These are phyloP conservation scores for Leccinellum rugosiceps DNA, from an alignment of 768 basidiomycete genomes.

Conservation along the genomic window DNA sequence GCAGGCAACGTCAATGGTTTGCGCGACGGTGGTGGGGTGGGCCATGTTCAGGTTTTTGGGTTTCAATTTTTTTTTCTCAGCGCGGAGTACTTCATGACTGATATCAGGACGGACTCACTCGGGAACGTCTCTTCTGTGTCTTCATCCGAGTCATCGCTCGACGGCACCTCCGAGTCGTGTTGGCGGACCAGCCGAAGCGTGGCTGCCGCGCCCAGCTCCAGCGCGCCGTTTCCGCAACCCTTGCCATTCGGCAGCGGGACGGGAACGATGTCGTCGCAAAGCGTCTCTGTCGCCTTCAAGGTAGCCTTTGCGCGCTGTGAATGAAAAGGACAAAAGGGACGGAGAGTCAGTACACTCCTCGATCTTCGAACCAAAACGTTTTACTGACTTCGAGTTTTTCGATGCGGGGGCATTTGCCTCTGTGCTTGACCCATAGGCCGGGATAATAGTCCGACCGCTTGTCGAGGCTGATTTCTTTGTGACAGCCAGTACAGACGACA, in stretches of 20 bases:
- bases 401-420: slow-evolving; percentile 25
- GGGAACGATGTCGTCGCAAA: background rate
- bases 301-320: slow-evolving; percentile 14
- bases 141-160: slow-evolving; percentile 20
- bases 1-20: background rate
- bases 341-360: slow-evolving; percentile 9
- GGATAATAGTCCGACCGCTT: slow-evolving; percentile 35
- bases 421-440: slow-evolving; percentile 35
- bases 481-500: slow-evolving; percentile 30
- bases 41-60: background rate
- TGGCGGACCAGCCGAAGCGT: background rate
- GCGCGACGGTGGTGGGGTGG: background rate
- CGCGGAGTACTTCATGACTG: background rate
- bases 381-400: slow-evolving; percentile 26
- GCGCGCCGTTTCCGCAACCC: slow-evolving; percentile 3
- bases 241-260: background rate
- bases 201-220: background rate
- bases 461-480: slow-evolving; percentile 32
- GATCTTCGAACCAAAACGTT: background rate
- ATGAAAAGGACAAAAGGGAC: background rate
- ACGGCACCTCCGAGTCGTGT: slow-evolving; percentile 1
- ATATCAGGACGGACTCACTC: slow-evolving; percentile 16
- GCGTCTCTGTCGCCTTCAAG: background rate
- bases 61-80: slow-evolving; percentile 4
- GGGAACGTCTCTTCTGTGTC: slow-evolving; percentile 21